phyloP scores from a whole-genome alignment of 345 rosid genomes.

The Arabidopsis suecica region DNA sequence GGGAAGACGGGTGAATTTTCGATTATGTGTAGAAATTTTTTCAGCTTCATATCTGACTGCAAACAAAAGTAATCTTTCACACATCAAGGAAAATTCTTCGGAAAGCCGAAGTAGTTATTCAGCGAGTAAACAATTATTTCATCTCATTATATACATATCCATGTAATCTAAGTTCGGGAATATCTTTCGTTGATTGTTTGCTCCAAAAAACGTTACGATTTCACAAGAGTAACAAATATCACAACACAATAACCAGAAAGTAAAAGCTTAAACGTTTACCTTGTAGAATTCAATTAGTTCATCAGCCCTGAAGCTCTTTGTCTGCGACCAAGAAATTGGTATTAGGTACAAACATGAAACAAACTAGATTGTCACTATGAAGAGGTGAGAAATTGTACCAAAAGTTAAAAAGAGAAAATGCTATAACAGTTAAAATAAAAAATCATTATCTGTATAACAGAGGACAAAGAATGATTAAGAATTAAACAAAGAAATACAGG shows the following conservation, averaged over 20 bases:
- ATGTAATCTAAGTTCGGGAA: not conserved
- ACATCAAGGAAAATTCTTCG: not conserved
- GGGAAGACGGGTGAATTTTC: conserved; percentile 89
- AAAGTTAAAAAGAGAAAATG: not conserved
- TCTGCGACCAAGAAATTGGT: conserved; percentile 4
- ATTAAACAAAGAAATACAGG: not conserved
- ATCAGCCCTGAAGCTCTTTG: conserved; percentile 31
- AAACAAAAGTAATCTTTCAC: conserved; percentile 2
- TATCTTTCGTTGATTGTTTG: not conserved
- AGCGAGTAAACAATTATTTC: not conserved
- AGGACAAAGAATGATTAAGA: not conserved
- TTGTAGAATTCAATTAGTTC: conserved; percentile 27
- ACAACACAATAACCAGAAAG: conserved; percentile 1
- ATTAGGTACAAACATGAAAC: conserved; percentile 3
- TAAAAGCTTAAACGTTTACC: conserved; percentile 4
- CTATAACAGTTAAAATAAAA: too few relatives aligned
- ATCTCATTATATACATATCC: not conserved
- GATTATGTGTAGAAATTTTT: conserved; percentile 87
- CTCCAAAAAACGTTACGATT: not conserved
- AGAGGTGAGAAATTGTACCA: not conserved
- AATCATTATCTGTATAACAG: not conserved
- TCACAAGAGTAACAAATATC: not conserved
- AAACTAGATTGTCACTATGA: not conserved
- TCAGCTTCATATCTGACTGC: conserved; percentile 92
- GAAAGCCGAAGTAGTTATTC: not conserved